Base-by-base conservation (phyloP, 305 asterid genomes). In the Rubia peregrina region DNA sequence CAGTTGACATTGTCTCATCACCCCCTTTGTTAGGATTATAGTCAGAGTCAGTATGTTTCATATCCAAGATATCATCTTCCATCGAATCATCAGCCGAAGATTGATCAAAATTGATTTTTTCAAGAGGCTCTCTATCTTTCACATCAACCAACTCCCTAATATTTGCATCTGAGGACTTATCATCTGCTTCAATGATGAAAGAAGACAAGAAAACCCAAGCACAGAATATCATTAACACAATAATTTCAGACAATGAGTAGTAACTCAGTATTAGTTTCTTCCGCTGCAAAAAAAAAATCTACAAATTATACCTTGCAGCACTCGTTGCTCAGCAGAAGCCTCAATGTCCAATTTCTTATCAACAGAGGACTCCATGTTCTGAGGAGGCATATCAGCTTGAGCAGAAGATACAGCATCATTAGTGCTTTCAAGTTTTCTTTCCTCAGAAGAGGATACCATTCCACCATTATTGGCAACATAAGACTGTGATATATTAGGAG, bases 31-130 rank as follows among this genome's bases (percentile, higher is more conserved):
- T 67, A 38, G 74, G 74, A 65, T 71, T 68, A 46, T 55, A 69
- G 11, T 75, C 75, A 56, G 76, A 71, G 13, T 75, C 82, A 36
- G 30, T 46, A 36, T 71, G 74, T 26, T 66, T 79, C 57, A 71
- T 30, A 53, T 79, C 79, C 49, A 71, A 61, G 11, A 65, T 61
- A 61, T 79, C 82, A 67, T 78, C 82, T 44, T 79, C 79, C 77
- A 72, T 75, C 49, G 81, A 78, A 62, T 75, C 82, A 79, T 75
- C 82, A 67, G 78, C 78, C 22, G 78, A 78, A 56, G 77, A 75
- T 41, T 79, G 82, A 65, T 79, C 79, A 21, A 75, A 57, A 51
- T 79, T 75, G 63, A 79, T 73, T 73, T 71, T 79, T 75, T 75
- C 82, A 46, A 71, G 74, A 56, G 73, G 75, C 21, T 71, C 79